Conservation (phyloP, 78 protist species). For the slime mould (Dictyostelium discoideum) region DNA sequence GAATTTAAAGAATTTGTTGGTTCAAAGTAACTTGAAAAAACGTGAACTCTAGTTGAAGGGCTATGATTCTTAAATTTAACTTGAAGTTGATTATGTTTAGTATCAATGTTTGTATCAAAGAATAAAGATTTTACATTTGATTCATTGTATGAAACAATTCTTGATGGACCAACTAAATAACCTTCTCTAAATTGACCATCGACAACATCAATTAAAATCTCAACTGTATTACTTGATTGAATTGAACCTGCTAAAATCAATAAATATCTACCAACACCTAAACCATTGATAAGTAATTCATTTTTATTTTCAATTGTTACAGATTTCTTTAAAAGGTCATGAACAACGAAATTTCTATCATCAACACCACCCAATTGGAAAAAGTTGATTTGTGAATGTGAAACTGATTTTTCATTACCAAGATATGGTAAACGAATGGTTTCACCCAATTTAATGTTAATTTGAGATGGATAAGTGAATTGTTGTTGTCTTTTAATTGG, state of each 20-base stretch:
- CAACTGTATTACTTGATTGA: neutral
- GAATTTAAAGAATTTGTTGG: neutral
- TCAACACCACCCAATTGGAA: slow-evolving; percentile 8
- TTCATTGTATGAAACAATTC: neutral
- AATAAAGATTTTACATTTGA: neutral
- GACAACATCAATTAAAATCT: slow-evolving; percentile 45
- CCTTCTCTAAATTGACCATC: slow-evolving; percentile 60
- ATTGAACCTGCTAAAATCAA: slow-evolving; percentile 3
- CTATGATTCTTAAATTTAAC: slow-evolving; percentile 9
- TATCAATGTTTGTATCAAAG: neutral
- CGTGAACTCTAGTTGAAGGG: slow-evolving; percentile 40
- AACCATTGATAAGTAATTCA: neutral
- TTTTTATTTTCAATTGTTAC: slow-evolving; percentile 16
- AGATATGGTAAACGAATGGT: slow-evolving; percentile 42
- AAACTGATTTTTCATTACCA: neutral
- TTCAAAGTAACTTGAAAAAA: slow-evolving; percentile 25
- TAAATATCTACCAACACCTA: neutral
- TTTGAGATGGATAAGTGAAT: slow-evolving; percentile 34
- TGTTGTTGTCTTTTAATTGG: neutral
- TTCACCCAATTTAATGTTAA: slow-evolving; percentile 5
- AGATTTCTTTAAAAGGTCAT: neutral
- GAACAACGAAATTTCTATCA: neutral
- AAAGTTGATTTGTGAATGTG: neutral
- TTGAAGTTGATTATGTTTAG: neutral
- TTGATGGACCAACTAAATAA: slow-evolving; percentile 21